Evolutionary conservation across 2,329 filamentous ascomycete genomes (phyloP).

Genomic region (Colletotrichum phormii): DNA sequence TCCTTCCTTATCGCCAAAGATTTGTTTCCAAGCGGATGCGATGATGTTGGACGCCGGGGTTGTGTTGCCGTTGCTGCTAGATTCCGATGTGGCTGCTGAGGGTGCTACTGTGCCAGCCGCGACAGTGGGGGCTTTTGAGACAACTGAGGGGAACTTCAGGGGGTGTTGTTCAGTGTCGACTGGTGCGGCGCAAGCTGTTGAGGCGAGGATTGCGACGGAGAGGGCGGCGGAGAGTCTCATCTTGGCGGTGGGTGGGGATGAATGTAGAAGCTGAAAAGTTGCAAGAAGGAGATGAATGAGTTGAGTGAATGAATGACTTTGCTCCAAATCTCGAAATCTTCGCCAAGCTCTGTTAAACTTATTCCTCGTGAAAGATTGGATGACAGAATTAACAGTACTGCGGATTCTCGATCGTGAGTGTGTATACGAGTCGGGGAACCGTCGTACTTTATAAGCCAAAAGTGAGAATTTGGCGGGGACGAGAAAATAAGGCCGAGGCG

Average conservation of each 20-base stretch:
- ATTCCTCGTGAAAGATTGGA: background rate
- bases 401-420: no score
- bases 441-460: background rate
- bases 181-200: constrained; percentile 10
- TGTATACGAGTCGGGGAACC: background rate
- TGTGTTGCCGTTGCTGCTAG: background rate
- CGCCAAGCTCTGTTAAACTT: background rate
- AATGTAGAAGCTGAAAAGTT: background rate
- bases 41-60: background rate
- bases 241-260: background rate
- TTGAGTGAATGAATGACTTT: background rate
- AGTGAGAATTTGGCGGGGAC: background rate
- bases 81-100: background rate
- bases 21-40: constrained; percentile 15
- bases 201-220: constrained; percentile 8
- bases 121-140: background rate
- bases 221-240: constrained; percentile 14
- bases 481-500: background rate
- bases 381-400: background rate
- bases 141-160: background rate
- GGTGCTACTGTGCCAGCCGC: background rate
- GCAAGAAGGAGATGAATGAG: background rate
- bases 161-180: constrained; percentile 21
- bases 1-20: background rate
- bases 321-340: no score